Base-by-base conservation (phyloP, 257 asterid species). In the Lantana camara region DNA sequence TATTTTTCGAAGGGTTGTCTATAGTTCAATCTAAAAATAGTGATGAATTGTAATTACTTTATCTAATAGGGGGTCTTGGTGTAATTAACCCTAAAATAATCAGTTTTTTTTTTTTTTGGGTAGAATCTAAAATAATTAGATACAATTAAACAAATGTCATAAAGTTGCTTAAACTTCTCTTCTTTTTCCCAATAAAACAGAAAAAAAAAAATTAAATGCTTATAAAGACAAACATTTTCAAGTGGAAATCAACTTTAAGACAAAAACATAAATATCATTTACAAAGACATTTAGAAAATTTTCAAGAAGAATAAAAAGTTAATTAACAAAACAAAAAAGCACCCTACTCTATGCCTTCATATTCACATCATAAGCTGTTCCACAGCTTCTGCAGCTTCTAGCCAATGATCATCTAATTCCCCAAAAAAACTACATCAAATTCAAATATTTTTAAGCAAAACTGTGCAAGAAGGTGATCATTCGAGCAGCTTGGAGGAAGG, bases 291-390 rank as follows among this genome's bases (percentile, higher is more conserved):
- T 12, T 29, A 29, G 14, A 30, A 50, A 42, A 42, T 11, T 29
- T 30, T 16, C 5, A 0, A 14, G 20, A 46, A 21, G 32, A 16
- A 17, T 17, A 29, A 21, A 55, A 55, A 29, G 5, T n/a, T n/a
- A n/a, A 14, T 3, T 8, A 11, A 37, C 44, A 20, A 44, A 53
- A 47, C 7, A 30, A 49, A 64, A 59, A 38, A 51, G 63, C 63
- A 72, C 52, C 63, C 77, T 62, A 54, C 61, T 48, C 27, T 9
- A 41, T 47, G 74, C 16, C 49, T 64, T 41, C 53, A 45, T 51
- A 54, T 45, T 3, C 48, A 16, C 72, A 42, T 71, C 51, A 74
- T 51, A 64, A 60, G 57, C 70, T 66, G 51, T 17, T 38, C 10
- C 37, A 41, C 35, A 45, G 56, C 61, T 34, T 9, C 48, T 32